Evolutionary conservation across 75 land plant genomes (phyloP), one percentile per base, ranked within the genome.

Genomic region (Sequoiadendron giganteum): DNA sequence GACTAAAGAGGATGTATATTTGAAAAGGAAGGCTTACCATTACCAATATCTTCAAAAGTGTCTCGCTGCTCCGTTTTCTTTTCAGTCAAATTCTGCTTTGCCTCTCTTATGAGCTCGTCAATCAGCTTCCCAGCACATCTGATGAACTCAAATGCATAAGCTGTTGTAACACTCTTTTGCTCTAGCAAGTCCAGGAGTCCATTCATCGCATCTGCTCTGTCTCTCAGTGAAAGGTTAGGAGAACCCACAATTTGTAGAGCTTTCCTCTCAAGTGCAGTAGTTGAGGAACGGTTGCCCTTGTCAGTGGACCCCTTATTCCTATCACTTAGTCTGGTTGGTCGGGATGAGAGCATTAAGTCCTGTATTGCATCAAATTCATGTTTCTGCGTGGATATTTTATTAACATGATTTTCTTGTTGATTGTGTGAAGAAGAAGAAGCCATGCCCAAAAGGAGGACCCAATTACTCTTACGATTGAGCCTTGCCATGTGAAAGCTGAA

Each of bases 141-240:
- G 36, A 91, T 84, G 90, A 91, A 89, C 70, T 91, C 92, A 86
- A 91, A 91, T 30, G 92, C 92, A 52, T 91, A 91, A 25, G 88
- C 91, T 76, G 89, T 56, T 30, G 91, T 36, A 55, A 91, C 89
- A 25, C 91, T 91, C 52, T 91, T 89, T 28, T 85, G 88, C 48
- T 91, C 92, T 19, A 91, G 84, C 85, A 91, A 85, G 43, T 89
- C 92, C 42, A 91, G 88, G 28, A 91, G 89, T 61, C 81, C 86
- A 80, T 91, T 85, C 89, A 87, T 80, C 11, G 89, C 91, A 54
- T 90, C 91, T 45, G 61, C 85, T 76, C 91, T 84, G 19, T 91
- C 85, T 42, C 84, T 52, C 15, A 77, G 65, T 34, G 92, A 86
- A 61, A 89, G 84, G 43, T 86, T 52, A 14, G 89, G 42, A 21